A percentile compares a stretch with the other conserved stretches of the same genome.
These are phyloP conservation scores for Globomyces pollinis-pini DNA, from an alignment of 192 early-diverging fungal species.

Conservation along the genomic window DNA sequence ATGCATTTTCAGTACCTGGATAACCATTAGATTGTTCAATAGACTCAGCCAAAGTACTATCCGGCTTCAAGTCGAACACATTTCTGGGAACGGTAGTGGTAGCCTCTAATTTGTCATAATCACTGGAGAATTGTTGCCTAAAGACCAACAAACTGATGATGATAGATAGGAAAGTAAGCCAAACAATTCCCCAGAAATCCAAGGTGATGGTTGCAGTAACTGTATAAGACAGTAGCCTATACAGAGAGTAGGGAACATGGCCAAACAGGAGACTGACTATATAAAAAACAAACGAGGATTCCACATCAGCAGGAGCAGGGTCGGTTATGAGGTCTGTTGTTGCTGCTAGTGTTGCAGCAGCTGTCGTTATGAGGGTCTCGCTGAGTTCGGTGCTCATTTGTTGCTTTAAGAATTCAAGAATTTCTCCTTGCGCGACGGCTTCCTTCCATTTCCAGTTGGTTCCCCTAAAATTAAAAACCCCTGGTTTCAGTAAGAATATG, in stretches of 20 bases:
- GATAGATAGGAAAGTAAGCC: conserved; percentile 2
- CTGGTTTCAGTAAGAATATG: too few relatives aligned
- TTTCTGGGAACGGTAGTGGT: conserved; percentile 34
- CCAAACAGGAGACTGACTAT: background rate
- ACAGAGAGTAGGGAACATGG: background rate
- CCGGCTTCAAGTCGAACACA: conserved; percentile 70
- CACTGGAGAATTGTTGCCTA: conserved; percentile 63
- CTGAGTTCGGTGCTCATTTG: too few relatives aligned
- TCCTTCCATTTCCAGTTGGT: too few relatives aligned
- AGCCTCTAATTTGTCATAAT: conserved; percentile 54
- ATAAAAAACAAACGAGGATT: background rate
- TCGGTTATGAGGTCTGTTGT: too few relatives aligned
- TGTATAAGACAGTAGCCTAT: conserved; percentile 9
- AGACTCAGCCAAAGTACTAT: conserved; percentile 44
- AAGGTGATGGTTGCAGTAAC: conserved; percentile 32
- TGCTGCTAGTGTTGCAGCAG: too few relatives aligned
- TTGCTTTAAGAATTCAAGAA: too few relatives aligned
- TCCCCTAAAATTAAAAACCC: too few relatives aligned
- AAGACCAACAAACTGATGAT: conserved; percentile 42
- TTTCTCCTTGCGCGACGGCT: too few relatives aligned
- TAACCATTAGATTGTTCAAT: conserved; percentile 20
- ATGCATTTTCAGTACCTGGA: conserved; percentile 11
- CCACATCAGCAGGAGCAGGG: too few relatives aligned
- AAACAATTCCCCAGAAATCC: conserved; percentile 25
- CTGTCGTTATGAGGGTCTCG: too few relatives aligned